Evolutionary conservation across 306 rosid species (phyloP), one percentile per base, ranked within the genome.

Genomic region (Acacia crassicarpa): DNA sequence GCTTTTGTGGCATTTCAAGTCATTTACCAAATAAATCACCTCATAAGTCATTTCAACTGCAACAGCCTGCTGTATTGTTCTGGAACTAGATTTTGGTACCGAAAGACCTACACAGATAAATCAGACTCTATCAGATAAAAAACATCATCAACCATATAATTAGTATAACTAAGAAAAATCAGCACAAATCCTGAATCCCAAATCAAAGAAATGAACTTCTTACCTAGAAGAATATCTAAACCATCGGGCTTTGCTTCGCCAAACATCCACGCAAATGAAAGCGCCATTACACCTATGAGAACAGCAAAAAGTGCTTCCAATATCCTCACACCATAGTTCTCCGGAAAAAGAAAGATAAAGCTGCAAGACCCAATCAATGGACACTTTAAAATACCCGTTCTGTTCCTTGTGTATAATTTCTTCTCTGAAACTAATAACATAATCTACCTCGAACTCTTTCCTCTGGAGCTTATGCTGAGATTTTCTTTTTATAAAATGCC

Each of bases 231-330:
- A 83, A 95, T 91, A 75, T 95, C 98, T 75, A 71, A 74, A 79
- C 97, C 98, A 76, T 81, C 86, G 4, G 99, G 99, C 89, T 87
- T 89, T 27, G 99, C 83, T 81, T 95, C 93, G 10, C 99, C 97
- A 85, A 95, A 95, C 98, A 95, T 93, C 97, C 98, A 93, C 0
- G 97, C 99, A 43, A 95, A 95, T 9, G 98, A 41, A 32, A 95
- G 12, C 2, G 97, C 97, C 99, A 95, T 95, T 40, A 90, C 67
- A 5, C 90, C 99, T 82, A 93, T 95, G 19, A 95, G 97, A 76
- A 93, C 84, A 14, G 97, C 99, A 63, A 95, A 95, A 80, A 90
- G 88, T 22, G 93, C 92, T 76, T 95, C 99, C 83, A 95, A 79
- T 83, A 92, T 83, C 88, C 99, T 89, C 85, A 95, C 99, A 35